These are phyloP conservation scores for Pseudogymnoascus sp. DNA, from an alignment of 2,329 filamentous ascomycete species.

Conservation along the genomic window DNA sequence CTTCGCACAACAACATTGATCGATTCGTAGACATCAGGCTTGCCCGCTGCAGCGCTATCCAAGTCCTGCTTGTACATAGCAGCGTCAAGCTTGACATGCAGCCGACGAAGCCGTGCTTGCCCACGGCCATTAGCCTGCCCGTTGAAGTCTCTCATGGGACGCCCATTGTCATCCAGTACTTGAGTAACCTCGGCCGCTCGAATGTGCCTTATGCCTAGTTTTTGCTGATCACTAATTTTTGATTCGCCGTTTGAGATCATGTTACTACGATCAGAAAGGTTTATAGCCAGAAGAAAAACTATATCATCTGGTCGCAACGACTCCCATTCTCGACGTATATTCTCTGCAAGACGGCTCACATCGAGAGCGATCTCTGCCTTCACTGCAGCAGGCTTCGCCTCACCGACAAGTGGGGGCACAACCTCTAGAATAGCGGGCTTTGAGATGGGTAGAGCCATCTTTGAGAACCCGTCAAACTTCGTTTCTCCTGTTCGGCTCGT, in stretches of 20 bases:
- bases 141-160: constrained; percentile 56
- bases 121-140: constrained; percentile 55
- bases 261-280: constrained; percentile 46
- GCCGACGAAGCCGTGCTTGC: constrained; percentile 53
- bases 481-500: constrained; percentile 55
- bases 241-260: constrained; percentile 44
- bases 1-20: constrained; percentile 83
- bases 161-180: constrained; percentile 77
- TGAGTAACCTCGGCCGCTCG: constrained; percentile 81
- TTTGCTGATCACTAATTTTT: constrained; percentile 44
- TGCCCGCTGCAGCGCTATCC: constrained; percentile 55
- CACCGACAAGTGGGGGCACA: constrained; percentile 72
- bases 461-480: constrained; percentile 75
- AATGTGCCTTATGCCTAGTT: constrained; percentile 59
- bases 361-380: constrained; percentile 81
- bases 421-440: constrained; percentile 85
- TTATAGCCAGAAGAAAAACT: constrained; percentile 75
- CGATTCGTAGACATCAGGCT: constrained; percentile 68
- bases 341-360: constrained; percentile 67
- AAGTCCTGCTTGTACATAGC: constrained; percentile 70
- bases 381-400: constrained; percentile 73
- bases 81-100: constrained; percentile 77
- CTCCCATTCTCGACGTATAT: constrained; percentile 82
- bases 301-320: constrained; percentile 77
- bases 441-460: constrained; percentile 81